Base-by-base conservation (phyloP, 768 basidiomycete genomes). In the Mycena floridula region DNA sequence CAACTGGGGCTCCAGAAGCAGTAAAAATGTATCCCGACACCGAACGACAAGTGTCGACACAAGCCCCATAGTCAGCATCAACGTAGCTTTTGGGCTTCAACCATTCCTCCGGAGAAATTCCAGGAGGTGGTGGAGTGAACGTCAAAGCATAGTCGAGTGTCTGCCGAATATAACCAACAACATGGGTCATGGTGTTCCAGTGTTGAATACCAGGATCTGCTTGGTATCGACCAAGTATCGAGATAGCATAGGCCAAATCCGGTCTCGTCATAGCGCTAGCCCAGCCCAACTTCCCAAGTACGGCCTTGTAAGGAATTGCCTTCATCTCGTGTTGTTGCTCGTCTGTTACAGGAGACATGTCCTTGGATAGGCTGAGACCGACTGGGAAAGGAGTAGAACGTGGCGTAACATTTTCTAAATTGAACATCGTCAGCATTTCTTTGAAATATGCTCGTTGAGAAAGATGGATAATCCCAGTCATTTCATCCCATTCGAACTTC, bases 81-180 rank as follows among this genome's bases (percentile, higher is more conserved):
- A 46, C 40, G 20, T 22, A 46, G 2, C 40, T 40, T 13, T 32
- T 20, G 0, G 50, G 50, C 18, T 45, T 44, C 3, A 43, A 13
- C 24, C 38, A 18, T 4, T 40, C 22, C 1, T 38, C 20, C 2
- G 22, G 42, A 1, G 8, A 2, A 5, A 46, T 44, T 2, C 13
- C 4, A 3, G n/a, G 5, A 15, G 12, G 9, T 4, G 42, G n/a
- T 15, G 39, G 23, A 13, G 42, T 40, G 49, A 55, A 62, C 40
- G 55, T 51, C 21, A 56, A 26, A 2, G 45, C 46, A 35, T 42
- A 51, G 40, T 62, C 52, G 6, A 42, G 23, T 0, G 66, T 68
- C 8, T 54, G 59, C n/a, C 51, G 43, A 22, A 70, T 50, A 49
- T 68, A 70, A 0, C 56, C 49, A 3, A 63, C 30, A 8, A 65